Conservation (phyloP, 306 rosid genomes). For the Castanea sativa region DNA sequence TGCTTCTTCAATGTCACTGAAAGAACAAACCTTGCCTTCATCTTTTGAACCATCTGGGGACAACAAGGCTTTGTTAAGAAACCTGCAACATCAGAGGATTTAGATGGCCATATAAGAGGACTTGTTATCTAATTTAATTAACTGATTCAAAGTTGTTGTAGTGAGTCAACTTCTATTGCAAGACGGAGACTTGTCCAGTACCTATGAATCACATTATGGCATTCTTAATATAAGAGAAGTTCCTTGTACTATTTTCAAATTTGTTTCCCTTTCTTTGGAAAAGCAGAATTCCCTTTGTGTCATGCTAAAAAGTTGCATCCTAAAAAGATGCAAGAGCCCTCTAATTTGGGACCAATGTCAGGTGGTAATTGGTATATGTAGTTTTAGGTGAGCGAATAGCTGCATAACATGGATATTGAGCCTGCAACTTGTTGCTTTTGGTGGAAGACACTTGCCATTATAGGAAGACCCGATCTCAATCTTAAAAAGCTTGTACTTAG, state of each 20-base stretch:
- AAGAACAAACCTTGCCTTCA: conserved; percentile 19
- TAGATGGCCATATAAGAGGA: background rate
- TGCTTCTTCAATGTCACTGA: conserved; percentile 44
- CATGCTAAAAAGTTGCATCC: background rate
- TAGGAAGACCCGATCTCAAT: too few species aligned
- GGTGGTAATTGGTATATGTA: too few species aligned
- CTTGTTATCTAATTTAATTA: background rate
- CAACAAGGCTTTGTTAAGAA: background rate
- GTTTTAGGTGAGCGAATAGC: background rate
- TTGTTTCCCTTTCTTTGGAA: too few species aligned
- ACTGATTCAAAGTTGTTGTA: background rate
- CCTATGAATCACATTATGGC: background rate
- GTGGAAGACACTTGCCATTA: too few species aligned
- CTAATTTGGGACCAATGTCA: background rate
- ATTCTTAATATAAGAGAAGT: too few species aligned
- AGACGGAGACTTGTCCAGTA: background rate
- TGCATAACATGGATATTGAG: background rate
- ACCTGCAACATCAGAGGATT: background rate
- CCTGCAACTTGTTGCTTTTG: too few species aligned
- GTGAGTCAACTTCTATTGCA: background rate
- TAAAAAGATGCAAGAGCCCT: background rate
- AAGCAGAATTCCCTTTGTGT: too few species aligned
- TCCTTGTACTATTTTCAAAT: too few species aligned
- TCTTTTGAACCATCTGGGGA: conserved; percentile 20
- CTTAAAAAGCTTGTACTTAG: too few species aligned